These are phyloP conservation scores for Phytophthora podocarpi DNA, from an alignment of 352 stramenopile species.

Conservation along the genomic window DNA sequence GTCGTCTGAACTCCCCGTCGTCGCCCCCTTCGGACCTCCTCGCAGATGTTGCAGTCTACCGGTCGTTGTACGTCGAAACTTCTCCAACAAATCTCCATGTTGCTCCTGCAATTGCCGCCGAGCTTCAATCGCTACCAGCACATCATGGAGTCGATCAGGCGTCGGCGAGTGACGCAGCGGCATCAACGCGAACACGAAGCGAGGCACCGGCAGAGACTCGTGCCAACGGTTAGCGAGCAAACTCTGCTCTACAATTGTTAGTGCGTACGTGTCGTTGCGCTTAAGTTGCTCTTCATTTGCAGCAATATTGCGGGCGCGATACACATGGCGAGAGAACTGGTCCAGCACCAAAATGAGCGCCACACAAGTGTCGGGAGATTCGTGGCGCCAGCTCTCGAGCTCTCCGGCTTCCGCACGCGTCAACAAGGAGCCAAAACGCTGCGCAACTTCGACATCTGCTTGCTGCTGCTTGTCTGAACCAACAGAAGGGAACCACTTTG, in stretches of 20 bases:
- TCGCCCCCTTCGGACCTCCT: conserved; percentile 15
- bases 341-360: conserved; percentile 88
- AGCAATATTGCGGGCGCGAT: conserved; percentile 42
- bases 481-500: conserved; percentile 69
- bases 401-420: conserved; percentile 47
- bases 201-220: conserved; percentile 46
- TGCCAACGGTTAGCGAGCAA: conserved; percentile 61
- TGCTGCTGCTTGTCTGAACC: conserved; percentile 51
- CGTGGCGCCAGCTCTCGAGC: conserved; percentile 51
- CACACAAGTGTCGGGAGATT: conserved; percentile 49
- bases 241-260: conserved; percentile 46
- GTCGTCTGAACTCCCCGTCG: conserved; percentile 43
- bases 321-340: conserved; percentile 86
- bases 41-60: conserved; percentile 66
- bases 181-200: conserved; percentile 88
- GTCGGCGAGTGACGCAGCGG: conserved; percentile 83
- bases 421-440: conserved; percentile 47
- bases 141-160: conserved; percentile 47
- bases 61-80: conserved; percentile 86
- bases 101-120: conserved; percentile 50
- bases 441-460: conserved; percentile 48
- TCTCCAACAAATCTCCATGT: conserved; percentile 71
- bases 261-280: conserved; percentile 57
- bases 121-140: conserved; percentile 60
- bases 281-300: conserved; percentile 17